These are phyloP conservation scores for Voacanga thouarsii DNA, from an alignment of 257 asterid genomes.

Conservation along the genomic window DNA sequence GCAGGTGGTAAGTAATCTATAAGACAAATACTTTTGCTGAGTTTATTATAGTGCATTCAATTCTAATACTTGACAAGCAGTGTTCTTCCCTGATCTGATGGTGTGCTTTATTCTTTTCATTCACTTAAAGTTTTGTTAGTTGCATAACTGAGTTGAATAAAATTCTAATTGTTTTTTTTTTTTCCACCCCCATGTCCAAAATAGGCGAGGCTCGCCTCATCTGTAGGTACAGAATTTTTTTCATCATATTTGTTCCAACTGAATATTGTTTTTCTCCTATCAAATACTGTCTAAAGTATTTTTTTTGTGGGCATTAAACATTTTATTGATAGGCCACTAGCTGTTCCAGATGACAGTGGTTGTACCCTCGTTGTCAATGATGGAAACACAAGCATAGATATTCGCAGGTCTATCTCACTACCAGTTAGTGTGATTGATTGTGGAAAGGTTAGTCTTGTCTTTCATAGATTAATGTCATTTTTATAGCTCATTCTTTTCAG, in stretches of 20 bases:
- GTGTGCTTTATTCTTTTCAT: neutral
- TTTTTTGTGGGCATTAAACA: neutral
- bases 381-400: conserved; percentile 27
- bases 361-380: conserved; percentile 33
- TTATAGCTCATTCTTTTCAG: neutral
- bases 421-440: conserved; percentile 65
- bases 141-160: neutral
- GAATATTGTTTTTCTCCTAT: conserved; percentile 2
- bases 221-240: conserved; percentile 55
- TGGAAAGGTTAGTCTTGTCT: conserved; percentile 39
- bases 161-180: neutral
- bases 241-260: neutral
- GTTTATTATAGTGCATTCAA: neutral
- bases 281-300: neutral
- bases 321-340: conserved; percentile 47
- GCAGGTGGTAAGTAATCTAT: conserved; percentile 47
- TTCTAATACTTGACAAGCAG: neutral
- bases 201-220: conserved; percentile 65
- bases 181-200: conserved; percentile 12
- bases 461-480: neutral
- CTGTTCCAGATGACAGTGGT: conserved; percentile 44
- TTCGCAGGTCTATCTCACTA: conserved; percentile 41
- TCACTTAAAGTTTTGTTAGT: neutral
- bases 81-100: neutral
- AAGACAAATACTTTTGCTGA: neutral